Evolutionary conservation across 805 yeast genomes (phyloP).

Genomic region (Jamesozyma jinghongensis): DNA sequence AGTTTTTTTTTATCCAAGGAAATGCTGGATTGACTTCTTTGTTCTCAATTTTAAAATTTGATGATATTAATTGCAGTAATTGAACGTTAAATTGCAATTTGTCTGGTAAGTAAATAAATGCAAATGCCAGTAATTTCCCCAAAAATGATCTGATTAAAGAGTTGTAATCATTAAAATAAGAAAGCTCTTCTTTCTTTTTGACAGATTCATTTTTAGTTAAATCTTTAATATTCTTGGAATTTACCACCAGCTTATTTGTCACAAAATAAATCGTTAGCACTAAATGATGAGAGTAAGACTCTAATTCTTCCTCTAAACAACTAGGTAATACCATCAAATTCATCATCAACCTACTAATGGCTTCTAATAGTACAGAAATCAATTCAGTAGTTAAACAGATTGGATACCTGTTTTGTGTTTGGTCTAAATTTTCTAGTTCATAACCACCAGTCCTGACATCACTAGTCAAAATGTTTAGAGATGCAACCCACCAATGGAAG

Average conservation of each 20-base stretch:
- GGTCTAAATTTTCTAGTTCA: background rate
- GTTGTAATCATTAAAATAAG: slow-evolving; percentile 15
- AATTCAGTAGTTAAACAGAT: slow-evolving; percentile 9
- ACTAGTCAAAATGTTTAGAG: slow-evolving; percentile 19
- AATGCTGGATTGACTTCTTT: slow-evolving; percentile 7
- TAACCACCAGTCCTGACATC: slow-evolving; percentile 3
- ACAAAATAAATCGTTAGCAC: slow-evolving; percentile 21
- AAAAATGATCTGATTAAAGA: slow-evolving; percentile 21
- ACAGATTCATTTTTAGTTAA: slow-evolving; percentile 2
- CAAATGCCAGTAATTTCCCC: slow-evolving; percentile 27
- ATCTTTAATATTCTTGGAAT: slow-evolving; percentile 14
- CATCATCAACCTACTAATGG: slow-evolving; percentile 27
- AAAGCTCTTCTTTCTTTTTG: background rate
- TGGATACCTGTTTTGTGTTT: background rate
- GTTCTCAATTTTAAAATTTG: slow-evolving; percentile 5
- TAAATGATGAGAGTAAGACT: slow-evolving; percentile 20
- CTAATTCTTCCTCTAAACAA: slow-evolving; percentile 10
- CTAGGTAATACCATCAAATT: slow-evolving; percentile 12
- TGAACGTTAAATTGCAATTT: slow-evolving; percentile 21
- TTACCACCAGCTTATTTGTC: slow-evolving; percentile 19
- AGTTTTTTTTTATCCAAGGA: slow-evolving; percentile 20
- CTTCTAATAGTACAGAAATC: slow-evolving; percentile 28
- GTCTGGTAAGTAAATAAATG: slow-evolving; percentile 25
- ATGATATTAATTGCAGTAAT: slow-evolving; percentile 9
- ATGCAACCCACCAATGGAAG: slow-evolving; percentile 29